Conservation (phyloP, 2,329 filamentous ascomycete species). For the Nakataea oryzae region DNA sequence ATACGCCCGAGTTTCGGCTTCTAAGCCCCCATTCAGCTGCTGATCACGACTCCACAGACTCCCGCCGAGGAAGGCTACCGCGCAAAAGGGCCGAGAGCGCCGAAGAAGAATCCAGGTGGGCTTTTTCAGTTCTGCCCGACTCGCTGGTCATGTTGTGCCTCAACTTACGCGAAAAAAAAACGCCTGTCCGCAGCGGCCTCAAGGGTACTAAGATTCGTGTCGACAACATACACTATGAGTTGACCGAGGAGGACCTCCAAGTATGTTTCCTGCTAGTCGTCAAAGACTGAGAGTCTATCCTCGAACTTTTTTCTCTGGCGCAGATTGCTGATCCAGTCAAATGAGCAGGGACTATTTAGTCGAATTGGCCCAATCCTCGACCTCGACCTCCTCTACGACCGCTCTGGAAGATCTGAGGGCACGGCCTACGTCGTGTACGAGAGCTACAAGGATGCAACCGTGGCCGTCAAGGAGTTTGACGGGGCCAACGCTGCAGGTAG, state of each 20-base stretch:
- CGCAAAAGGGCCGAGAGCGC: neutral
- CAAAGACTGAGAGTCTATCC: neutral
- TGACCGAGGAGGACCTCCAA: conserved; percentile 73
- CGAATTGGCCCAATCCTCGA: conserved; percentile 63
- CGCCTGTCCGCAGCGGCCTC: neutral
- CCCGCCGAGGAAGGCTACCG: conserved; percentile 1
- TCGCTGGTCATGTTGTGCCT: neutral
- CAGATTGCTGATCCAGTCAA: neutral
- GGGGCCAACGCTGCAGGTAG: conserved; percentile 79
- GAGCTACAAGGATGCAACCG: conserved; percentile 56
- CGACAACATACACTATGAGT: conserved; percentile 86
- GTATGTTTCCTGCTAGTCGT: conserved; percentile 30
- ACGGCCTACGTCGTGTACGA: conserved; percentile 77
- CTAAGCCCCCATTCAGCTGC: neutral
- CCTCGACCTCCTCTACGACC: conserved; percentile 70
- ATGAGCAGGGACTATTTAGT: conserved; percentile 63
- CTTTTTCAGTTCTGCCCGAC: neutral
- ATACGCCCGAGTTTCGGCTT: neutral
- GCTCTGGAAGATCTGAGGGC: conserved; percentile 79
- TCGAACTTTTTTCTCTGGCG: no score
- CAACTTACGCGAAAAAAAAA: neutral
- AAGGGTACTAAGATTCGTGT: conserved; percentile 65
- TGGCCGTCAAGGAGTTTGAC: conserved; percentile 72
- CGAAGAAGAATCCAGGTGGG: neutral
- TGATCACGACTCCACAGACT: neutral